Conservation (phyloP, 495 filamentous ascomycete species). For the Tuber borchii region DNA sequence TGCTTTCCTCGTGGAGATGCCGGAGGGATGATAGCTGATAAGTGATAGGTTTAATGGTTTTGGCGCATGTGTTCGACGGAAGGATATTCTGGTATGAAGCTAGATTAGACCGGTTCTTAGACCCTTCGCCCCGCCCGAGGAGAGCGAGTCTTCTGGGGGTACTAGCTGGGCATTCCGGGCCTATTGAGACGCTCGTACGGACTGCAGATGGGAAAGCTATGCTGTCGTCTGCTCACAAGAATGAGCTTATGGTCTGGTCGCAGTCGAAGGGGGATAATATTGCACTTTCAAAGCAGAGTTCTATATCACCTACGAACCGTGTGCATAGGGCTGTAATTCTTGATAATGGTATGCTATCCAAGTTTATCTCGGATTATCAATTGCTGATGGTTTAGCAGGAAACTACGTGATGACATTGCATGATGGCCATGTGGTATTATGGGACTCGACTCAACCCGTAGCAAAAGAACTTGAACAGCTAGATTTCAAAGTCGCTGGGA, state of each 20-base stretch:
- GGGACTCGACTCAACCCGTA: constrained; percentile 44
- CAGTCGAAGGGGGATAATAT: constrained; percentile 52
- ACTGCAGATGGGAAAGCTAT: constrained; percentile 73
- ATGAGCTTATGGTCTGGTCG: constrained; percentile 78
- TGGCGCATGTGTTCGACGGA: constrained; percentile 83
- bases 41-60: constrained; percentile 55
- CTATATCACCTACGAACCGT: constrained; percentile 62
- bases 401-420: constrained; percentile 77
- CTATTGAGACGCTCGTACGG: constrained; percentile 76
- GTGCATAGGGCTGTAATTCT: constrained; percentile 80
- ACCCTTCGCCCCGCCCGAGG: constrained; percentile 61
- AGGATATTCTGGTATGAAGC: constrained; percentile 73
- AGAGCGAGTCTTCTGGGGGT: constrained; percentile 55
- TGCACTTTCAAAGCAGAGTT: constrained; percentile 60
- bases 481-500: constrained; percentile 58
- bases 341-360: constrained; percentile 65
- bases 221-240: constrained; percentile 70
- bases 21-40: neutral
- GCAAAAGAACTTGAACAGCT: constrained; percentile 41
- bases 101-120: constrained; percentile 72
- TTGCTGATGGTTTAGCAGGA: constrained; percentile 65
- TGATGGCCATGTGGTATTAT: constrained; percentile 67
- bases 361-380: constrained; percentile 67
- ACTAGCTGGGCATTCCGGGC: constrained; percentile 78
- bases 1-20: neutral